Base-by-base conservation (phyloP, 345 rosid genomes). In the Kernera saxatilis region DNA sequence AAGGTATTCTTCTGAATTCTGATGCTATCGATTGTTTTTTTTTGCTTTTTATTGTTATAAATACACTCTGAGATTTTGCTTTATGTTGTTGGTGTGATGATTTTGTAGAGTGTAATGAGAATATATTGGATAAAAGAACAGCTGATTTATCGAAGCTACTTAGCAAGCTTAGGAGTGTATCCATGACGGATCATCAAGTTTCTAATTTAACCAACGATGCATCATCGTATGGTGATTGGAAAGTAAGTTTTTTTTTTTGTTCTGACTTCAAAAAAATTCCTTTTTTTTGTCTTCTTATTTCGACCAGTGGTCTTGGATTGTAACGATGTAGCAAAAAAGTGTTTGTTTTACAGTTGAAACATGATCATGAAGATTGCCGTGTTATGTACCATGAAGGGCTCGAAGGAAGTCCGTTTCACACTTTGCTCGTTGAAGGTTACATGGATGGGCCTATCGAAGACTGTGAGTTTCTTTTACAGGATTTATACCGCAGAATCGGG, bases 371-470 rank as follows among this genome's bases (percentile, higher is more conserved):
- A 81, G 98, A 90, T 70, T 87, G 79, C 35, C 89, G 96, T 36
- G 96, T 95, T 45, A 92, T 95, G 99, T 90, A 92, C 73, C 91
- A 89, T 48, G 96, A 86, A 84, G 99, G 99, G 58, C 87, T 87
- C 4, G 75, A 85, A 23, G 98, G 96, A 35, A 84, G 87, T 79
- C 96, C 96, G 12, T 83, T 85, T 80, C 96, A 95, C 43, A 83
- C 91, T 0, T 71, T 95, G 74, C 99, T 95, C 25, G 98, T 84
- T 55, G 99, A 95, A 84, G 99, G 99, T 80, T 95, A 86, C 78
- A 81, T 92, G 18, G 97, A 95, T 52, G 99, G 88, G 8, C 87
- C 97, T 21, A 8, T 92, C 3, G 88, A 92, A 74, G 69, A 76
- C 57, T 89, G 99, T 92, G 84, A 79, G 98, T 81, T 71, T 46